These are phyloP conservation scores for Perilla frutescens DNA, from an alignment of 257 asterid genomes.

Conservation along the genomic window DNA sequence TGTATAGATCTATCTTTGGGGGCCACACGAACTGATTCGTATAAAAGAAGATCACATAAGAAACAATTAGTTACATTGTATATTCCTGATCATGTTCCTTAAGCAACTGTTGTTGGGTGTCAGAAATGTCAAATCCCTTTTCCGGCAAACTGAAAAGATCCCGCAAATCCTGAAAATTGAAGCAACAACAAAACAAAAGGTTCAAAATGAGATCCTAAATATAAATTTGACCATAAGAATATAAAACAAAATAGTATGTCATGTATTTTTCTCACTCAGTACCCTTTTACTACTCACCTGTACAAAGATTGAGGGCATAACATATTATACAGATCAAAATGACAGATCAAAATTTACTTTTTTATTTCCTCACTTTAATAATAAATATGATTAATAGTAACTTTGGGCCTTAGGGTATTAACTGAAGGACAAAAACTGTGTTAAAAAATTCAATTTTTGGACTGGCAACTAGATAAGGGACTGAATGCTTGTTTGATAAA, in stretches of 20 bases:
- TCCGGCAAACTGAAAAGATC: slow-evolving; percentile 85
- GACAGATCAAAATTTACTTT: neutral
- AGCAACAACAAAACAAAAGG: slow-evolving; percentile 19
- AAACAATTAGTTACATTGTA: slow-evolving; percentile 57
- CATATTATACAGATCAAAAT: neutral
- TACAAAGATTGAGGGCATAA: neutral
- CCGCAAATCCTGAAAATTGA: slow-evolving; percentile 67
- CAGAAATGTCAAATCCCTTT: slow-evolving; percentile 85
- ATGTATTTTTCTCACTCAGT: neutral
- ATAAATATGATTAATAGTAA: neutral
- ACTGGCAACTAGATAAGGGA: slow-evolving; percentile 2
- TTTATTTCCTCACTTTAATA: neutral
- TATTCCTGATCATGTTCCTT: slow-evolving; percentile 90
- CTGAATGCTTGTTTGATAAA: neutral
- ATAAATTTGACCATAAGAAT: slow-evolving; percentile 8
- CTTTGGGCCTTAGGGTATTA: neutral
- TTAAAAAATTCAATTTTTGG: neutral
- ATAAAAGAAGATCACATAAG: neutral
- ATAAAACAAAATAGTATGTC: neutral
- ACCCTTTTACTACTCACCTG: neutral
- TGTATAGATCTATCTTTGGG: neutral
- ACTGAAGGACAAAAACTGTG: too few relatives aligned
- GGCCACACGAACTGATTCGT: slow-evolving; percentile 7
- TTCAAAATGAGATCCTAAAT: slow-evolving; percentile 22
- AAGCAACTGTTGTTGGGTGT: slow-evolving; percentile 82